Base-by-base conservation (phyloP, 2,329 filamentous ascomycete genomes). In the Bipolaris bicolor region DNA sequence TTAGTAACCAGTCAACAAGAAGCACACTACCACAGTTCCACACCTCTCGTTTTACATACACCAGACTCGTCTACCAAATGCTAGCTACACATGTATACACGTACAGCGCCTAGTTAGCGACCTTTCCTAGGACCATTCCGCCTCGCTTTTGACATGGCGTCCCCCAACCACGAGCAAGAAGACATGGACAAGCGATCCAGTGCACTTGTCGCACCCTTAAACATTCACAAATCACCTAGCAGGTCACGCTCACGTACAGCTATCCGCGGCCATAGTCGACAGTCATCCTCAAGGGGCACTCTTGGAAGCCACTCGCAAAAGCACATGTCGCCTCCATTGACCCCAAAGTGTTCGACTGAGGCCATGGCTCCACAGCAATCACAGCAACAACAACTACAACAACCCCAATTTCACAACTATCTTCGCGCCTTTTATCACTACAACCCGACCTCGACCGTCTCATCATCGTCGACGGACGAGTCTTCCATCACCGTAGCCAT, bases 401-500 rank as follows among this genome's bases (percentile, higher is more conserved):
- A 86, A 62, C 85, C 89, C 2, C 83, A 92, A 57, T 97, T 97
- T 73, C 90, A 96, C 83, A 96, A 95, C 81, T 99, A 97, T 73
- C 83, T 99, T 44, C 90, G 95, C 64, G 95, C 95, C 48, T 94
- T 96, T 73, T 96, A 97, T 76, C 90, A 92, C 24, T 99, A 97
- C 75, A 88, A 93, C 56, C 92, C 94, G 1, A 87, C 84, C 57
- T 88, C 88, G 68, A 85, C 90, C 40, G 86, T 91, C 58, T 87
- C 87, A n/a, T 90, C 93, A 56, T 89, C 93, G 55, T 89, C 90
- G 10, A 95, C 92, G 9, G 90, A 80, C 41, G 79, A 79, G 41
- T 77, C 78, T 5, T 79, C 81, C 20, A 79, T 98, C 53, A 98
- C 94, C 10, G 82, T 97, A 10, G 90, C 92, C 20, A 84, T 99